Evolutionary conservation across 345 rosid species (phyloP), one percentile per base, ranked within the genome.

Genomic region (Boechera retrofracta): DNA sequence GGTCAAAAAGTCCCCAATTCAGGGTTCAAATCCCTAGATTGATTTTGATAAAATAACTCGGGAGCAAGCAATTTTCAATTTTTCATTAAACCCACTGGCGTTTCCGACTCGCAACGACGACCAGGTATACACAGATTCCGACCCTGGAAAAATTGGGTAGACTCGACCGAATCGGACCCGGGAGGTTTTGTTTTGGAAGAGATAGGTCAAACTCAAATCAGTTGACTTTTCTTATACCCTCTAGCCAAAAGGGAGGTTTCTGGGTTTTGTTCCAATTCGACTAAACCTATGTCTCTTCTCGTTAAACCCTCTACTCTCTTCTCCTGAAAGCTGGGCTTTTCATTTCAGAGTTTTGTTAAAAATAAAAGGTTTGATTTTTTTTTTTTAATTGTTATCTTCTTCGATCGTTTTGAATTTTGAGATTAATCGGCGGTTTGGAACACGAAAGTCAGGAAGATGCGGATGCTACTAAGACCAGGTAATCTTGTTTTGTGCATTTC

Each of bases 381-480:
- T 39, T 7, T 28, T 45, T 4, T 1, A 57, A 10, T n/a, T 48
- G 42, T 4, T 36, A 12, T 54, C 35, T 74, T 55, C 64, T 53
- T 33, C 45, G 32, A 51, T 76, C 48, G 44, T 60, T 13, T 63
- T 44, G 56, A 55, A 36, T 0, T 54, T 57, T 24, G 71, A 70
- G 24, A 70, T 70, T 16, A n/a, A 35, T 77, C 26, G 21, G 62
- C 5, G 10, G 26, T 16, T 67, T 59, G 16, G 12, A 74, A 67
- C 13, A 29, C 3, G 3, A 21, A 42, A 53, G 0, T 62, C 2
- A 44, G 28, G 48, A 62, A 44, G 76, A 77, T 77, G 76, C 70
- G 52, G 44, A 45, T 77, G 71, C 60, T 78, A n/a, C 7, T 73
- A 52, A 73, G 74, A 78, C 52, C 33, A 78, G 78, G 74, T 60